phyloP scores from a whole-genome alignment of 352 stramenopile genomes.

The Pseudoperonospora humuli region DNA sequence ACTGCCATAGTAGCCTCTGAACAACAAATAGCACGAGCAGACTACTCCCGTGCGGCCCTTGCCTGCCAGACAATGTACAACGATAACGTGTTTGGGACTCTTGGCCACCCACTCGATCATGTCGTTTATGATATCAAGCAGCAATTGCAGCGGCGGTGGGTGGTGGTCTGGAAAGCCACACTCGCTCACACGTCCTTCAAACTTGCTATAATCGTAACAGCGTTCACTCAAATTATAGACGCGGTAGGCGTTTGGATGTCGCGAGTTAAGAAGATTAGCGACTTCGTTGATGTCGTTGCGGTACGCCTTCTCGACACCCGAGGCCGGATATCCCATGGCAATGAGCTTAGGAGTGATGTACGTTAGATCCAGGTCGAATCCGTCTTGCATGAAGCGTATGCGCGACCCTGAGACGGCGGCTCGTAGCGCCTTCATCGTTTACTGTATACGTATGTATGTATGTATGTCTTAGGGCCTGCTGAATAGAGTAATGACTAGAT shows the following conservation, averaged over 20 bases:
- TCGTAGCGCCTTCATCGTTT: slow-evolving; percentile 69
- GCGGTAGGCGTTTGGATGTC: slow-evolving; percentile 56
- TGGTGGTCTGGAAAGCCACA: slow-evolving; percentile 80
- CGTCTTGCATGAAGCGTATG: slow-evolving; percentile 77
- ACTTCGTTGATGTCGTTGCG: slow-evolving; percentile 82
- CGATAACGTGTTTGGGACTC: slow-evolving; percentile 58
- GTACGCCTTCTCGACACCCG: slow-evolving; percentile 79
- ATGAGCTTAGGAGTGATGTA: slow-evolving; percentile 79
- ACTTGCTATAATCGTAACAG: slow-evolving; percentile 70
- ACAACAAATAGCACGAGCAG: slow-evolving; percentile 72
- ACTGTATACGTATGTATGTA: background rate
- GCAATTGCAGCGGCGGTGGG: slow-evolving; percentile 61
- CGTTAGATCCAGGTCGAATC: slow-evolving; percentile 78
- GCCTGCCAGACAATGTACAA: slow-evolving; percentile 74
- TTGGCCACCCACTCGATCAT: slow-evolving; percentile 71
- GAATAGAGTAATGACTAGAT: too few species aligned
- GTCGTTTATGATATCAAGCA: slow-evolving; percentile 82
- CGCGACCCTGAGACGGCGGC: slow-evolving; percentile 71
- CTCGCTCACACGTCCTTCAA: slow-evolving; percentile 60
- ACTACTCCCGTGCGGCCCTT: slow-evolving; percentile 79
- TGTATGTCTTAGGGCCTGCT: background rate
- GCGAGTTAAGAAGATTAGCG: slow-evolving; percentile 54
- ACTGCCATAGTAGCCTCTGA: slow-evolving; percentile 66
- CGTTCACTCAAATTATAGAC: slow-evolving; percentile 83
- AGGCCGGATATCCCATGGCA: slow-evolving; percentile 77